Evolutionary conservation across 2,329 filamentous ascomycete species (phyloP).

Genomic region (Truncatella angustata): DNA sequence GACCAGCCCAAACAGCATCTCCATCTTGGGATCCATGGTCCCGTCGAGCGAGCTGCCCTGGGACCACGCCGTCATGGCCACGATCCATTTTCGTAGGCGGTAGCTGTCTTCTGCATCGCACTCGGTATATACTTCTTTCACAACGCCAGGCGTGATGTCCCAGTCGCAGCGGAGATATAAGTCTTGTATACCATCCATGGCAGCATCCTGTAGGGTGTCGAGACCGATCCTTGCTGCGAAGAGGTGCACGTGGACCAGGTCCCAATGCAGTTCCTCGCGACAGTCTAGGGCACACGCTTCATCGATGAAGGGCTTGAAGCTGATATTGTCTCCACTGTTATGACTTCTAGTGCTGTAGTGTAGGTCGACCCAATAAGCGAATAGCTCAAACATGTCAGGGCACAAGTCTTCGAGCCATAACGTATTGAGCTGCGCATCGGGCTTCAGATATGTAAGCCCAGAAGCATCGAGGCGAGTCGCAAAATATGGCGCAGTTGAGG

Average conservation of each 20-base stretch:
- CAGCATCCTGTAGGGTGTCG: conserved; percentile 50
- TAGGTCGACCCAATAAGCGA: conserved; percentile 31
- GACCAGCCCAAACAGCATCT: conserved; percentile 40
- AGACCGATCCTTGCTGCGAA: conserved; percentile 53
- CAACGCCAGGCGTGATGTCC: conserved; percentile 52
- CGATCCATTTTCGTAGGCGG: conserved; percentile 56
- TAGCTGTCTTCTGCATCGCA: conserved; percentile 48
- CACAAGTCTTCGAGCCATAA: conserved; percentile 29
- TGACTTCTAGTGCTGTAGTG: neutral
- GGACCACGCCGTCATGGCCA: conserved; percentile 60
- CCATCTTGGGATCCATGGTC: conserved; percentile 35
- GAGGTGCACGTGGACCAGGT: conserved; percentile 54
- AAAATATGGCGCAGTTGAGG: conserved; percentile 28
- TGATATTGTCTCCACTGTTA: conserved; percentile 13
- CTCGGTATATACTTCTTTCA: conserved; percentile 52
- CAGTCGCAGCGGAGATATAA: conserved; percentile 58
- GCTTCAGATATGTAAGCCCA: conserved; percentile 19
- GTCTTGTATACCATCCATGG: conserved; percentile 59
- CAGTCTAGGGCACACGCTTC: conserved; percentile 19
- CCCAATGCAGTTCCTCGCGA: conserved; percentile 49
- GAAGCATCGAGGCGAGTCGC: conserved; percentile 20
- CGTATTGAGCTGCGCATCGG: conserved; percentile 19
- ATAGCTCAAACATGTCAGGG: conserved; percentile 32
- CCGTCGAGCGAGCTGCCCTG: conserved; percentile 45
- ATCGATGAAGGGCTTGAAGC: conserved; percentile 25